A percentile compares a stretch with the other conserved stretches of the same genome.
Evolutionary conservation across 192 early-diverging fungal genomes (phyloP).

Genomic region (Chytriomyces sp.): DNA sequence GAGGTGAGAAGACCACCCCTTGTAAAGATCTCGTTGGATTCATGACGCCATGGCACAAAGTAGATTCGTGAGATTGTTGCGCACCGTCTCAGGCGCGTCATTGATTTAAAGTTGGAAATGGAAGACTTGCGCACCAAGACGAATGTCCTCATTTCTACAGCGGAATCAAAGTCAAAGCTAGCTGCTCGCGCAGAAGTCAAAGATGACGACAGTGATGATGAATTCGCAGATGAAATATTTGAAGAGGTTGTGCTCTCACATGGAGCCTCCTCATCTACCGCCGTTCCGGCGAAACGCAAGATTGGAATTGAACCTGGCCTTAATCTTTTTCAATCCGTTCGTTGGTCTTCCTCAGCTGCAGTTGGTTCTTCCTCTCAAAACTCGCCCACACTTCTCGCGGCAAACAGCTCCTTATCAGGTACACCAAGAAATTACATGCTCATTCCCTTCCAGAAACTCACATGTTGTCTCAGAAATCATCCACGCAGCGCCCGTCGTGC

Average conservation of each 20-base stretch:
- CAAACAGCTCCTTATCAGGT: slow-evolving; percentile 9
- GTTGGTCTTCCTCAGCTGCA: not conserved
- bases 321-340: not conserved
- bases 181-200: not conserved
- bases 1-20: too few relatives aligned
- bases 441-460: not conserved
- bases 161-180: not conserved
- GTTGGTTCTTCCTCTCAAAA: not conserved
- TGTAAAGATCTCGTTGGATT: too few relatives aligned
- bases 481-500: slow-evolving; percentile 22
- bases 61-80: not conserved
- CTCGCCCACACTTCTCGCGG: not conserved
- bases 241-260: slow-evolving; percentile 6
- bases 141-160: not conserved
- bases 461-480: slow-evolving; percentile 9
- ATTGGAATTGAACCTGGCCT: not conserved
- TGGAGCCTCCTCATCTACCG: not conserved
- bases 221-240: slow-evolving; percentile 17
- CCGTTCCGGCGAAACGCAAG: not conserved
- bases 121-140: slow-evolving; percentile 1
- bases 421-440: not conserved
- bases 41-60: too few relatives aligned
- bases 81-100: not conserved
- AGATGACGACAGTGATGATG: not conserved
- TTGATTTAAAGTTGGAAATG: not conserved